Evolutionary conservation across 106 monocot genomes (phyloP).

Genomic region (Dendrobium catenatum): DNA sequence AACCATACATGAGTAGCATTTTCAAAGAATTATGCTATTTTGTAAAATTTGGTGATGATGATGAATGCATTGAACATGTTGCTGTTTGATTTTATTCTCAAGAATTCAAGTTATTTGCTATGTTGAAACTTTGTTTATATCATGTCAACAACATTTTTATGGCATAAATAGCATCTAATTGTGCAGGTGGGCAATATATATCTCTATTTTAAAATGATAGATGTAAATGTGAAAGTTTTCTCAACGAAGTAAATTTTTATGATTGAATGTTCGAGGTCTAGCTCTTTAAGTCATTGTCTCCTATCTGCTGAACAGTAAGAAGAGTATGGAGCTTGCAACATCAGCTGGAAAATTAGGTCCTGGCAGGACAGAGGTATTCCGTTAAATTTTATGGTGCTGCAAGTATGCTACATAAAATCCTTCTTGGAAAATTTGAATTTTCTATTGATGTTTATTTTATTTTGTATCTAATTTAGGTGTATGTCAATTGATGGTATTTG

Average conservation of each 20-base stretch:
- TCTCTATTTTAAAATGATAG: no score
- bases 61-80: not conserved
- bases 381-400: not conserved
- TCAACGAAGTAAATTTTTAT: not conserved
- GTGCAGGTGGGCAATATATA: not conserved
- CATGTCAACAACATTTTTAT: not conserved
- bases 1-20: not conserved
- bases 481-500: not conserved
- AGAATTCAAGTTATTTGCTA: not conserved
- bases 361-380: constrained; percentile 27
- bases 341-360: constrained; percentile 26
- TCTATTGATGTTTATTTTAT: not conserved
- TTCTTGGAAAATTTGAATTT: not conserved
- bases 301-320: constrained; percentile 17
- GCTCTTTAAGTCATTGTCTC: not conserved
- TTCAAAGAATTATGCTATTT: not conserved
- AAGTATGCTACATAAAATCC: not conserved
- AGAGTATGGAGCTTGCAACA: constrained; percentile 17
- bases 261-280: not conserved
- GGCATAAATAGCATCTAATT: not conserved
- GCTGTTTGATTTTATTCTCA: not conserved
- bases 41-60: not conserved
- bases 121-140: not conserved
- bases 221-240: not conserved
- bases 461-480: not conserved